Base-by-base conservation (phyloP, 306 rosid genomes). In the Canavalia ensiformis region DNA sequence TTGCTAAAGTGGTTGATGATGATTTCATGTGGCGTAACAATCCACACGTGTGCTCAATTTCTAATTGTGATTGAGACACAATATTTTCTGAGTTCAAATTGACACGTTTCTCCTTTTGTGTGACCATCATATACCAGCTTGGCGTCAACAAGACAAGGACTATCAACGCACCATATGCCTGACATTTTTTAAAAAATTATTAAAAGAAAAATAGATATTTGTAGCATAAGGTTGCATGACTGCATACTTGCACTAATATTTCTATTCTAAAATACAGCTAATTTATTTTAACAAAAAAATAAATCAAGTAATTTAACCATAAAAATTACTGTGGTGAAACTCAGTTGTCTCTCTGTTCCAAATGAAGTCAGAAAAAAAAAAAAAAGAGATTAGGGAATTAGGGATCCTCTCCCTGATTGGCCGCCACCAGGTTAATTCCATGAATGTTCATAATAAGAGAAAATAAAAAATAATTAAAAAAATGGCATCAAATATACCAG, bases 1-100 rank as follows among this genome's bases (percentile, higher is more conserved):
- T 77, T 9, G 82, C 72, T 34, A 82, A 57, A n/a, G 78, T 78
- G 8, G 81, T 44, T 30, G 88, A 78, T 37, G 88, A 82, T 10
- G 82, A 68, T 44, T 82, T 78, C 63, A 82, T 1, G 2, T 74
- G 77, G 8, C 4, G 45, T 49, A 77, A 56, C 7, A 77, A 7
- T 51, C 72, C 42, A 2, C 46, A 7, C 0, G 77, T 39, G 12
- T 56, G 33, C 55, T 64, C 62, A 50, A 85, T 59, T 72, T 86
- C 75, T 12, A 78, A 78, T 78, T 59, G 77, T 18, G 74, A 42
- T 13, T 82, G 47, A 2, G 75, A 78, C 31, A 74, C 34, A 1
- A 56, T 8, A 25, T 31, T 57, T 63, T 59, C 57, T 11, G 86
- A 46, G 31, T 47, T 76, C 42, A 13, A 30, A 75, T 56, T 69